Evolutionary conservation across 2,329 filamentous ascomycete species (phyloP), one percentile per base, ranked within the genome.

Genomic region (Dactylonectria macrodidyma): DNA sequence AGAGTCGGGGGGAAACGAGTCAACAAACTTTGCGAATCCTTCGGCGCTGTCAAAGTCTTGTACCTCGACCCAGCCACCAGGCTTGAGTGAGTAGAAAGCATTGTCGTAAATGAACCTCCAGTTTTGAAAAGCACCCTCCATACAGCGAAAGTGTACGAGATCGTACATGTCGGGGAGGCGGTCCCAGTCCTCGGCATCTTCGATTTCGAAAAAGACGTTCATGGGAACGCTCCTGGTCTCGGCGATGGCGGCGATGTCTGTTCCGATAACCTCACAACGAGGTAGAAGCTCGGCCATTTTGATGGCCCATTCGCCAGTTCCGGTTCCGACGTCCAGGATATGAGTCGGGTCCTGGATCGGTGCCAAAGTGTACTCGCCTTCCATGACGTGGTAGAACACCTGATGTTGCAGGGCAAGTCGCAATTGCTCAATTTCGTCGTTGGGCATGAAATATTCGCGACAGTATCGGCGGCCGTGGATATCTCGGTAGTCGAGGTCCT

Each of bases 381-480:
- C 81, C 57, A 87, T 82, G 16, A 84, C 79, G 62, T 86, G 85
- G 6, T 90, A 79, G 73, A 89, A 91, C 54, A 91, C 87, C 75
- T 91, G 89, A 71, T 92, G 89, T 46, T 89, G 82, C 59, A 92
- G 83, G 65, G 87, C 86, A 58, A 91, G 78, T 48, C 90, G 88
- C 52, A 89, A 88, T 77, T 91, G 89, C 75, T 92, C 90, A 52
- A 85, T 80, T 52, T 91, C 88, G 73, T 92, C 90, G 77, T 91
- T 91, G 14, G 90, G 90, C 85, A 92, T 90, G 77, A 84, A 89
- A 74, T 91, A 92, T 38, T 84, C 84, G 38, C 87, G 83, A 74
- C 90, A 90, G 75, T 90, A 91, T 71, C 91, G 85, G 24, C 90
- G 87, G 50, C 85, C 88, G 78, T 92, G 87, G 69, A 92, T 89